Percentiles rank a stretch among this genome's conserved stretches.
These are phyloP conservation scores for Zygoascus bituminiphila DNA, from an alignment of 805 yeast species.

Conservation along the genomic window DNA sequence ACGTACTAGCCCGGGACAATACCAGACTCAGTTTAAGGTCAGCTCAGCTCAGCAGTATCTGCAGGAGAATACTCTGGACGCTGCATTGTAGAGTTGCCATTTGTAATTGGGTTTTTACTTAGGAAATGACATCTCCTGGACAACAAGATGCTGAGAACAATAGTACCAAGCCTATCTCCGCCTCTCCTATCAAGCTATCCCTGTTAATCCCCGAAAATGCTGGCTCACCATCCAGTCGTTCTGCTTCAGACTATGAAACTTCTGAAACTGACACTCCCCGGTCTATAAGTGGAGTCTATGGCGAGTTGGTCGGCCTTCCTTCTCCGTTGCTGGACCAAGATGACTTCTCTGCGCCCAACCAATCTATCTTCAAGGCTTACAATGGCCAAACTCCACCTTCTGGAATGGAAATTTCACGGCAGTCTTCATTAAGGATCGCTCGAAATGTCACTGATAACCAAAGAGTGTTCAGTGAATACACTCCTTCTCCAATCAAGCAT, in stretches of 20 bases:
- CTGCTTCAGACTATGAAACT: not conserved
- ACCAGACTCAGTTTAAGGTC: too few species aligned
- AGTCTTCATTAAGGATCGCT: slow-evolving; percentile 11
- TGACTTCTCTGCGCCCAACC: not conserved
- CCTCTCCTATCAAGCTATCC: not conserved
- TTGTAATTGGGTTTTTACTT: too few species aligned
- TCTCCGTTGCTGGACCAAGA: slow-evolving; percentile 12
- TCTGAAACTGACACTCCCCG: not conserved
- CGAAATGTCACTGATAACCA: not conserved
- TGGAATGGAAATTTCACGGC: slow-evolving; percentile 12
- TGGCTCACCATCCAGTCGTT: not conserved
- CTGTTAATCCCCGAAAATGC: not conserved
- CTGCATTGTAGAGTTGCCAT: too few species aligned
- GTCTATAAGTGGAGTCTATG: not conserved
- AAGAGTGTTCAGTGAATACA: slow-evolving; percentile 11
- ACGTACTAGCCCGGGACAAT: too few species aligned
- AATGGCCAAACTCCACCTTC: slow-evolving; percentile 13
- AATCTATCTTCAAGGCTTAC: slow-evolving; percentile 7
- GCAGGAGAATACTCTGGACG: too few species aligned
- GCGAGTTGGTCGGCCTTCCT: slow-evolving; percentile 12
- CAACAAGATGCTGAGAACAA: not conserved
- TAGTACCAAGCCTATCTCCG: not conserved
- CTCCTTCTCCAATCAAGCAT: slow-evolving; percentile 3
- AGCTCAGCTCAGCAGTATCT: too few species aligned
- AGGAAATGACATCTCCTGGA: not conserved